Base-by-base conservation (phyloP, 352 stramenopile species). In the Phytopythium kandeliae region DNA sequence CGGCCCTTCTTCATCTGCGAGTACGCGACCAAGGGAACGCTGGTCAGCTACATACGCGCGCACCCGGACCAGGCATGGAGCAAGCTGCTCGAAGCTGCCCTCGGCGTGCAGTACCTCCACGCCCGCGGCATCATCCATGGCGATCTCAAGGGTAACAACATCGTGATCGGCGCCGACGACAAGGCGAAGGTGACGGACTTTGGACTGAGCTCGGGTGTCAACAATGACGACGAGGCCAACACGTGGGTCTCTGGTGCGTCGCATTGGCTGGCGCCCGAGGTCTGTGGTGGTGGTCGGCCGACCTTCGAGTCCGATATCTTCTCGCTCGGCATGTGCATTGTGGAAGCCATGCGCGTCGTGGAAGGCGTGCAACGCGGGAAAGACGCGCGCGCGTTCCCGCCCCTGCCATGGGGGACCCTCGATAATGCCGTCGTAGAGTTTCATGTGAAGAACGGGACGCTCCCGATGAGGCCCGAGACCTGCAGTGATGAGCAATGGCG, bases 51-150 rank as follows among this genome's bases (percentile, higher is more conserved):
- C 21, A 35, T 71, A 11, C 31, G 58, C 26, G 31, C 35, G 8
- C 62, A 67, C 35, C 57, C 62, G 17, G 28, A 44, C 21, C 43
- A 70, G 19, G 62, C 60, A 16, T 67, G 62, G 58, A 52, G 49
- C 17, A 60, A 49, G 21, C 54, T 71, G 26, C 4, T 51, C 4
- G 48, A 71, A 12, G 57, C 55, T 11, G 51, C 63, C 0, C 58
- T 73, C 10, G 67, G 67, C 0, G 46, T 76, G 2, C 58, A 65
- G 28, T 74, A 71, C 21, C 41, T 76, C 6, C 67, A 76, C n/a
- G 37, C 54, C 13, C 53, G 51, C 22, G 35, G 37, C 0, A 63
- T 76, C 24, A 46, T 76, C 28, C 67, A 76, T 28, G 63, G 62
- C 30, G 65, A 76, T 41, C 33, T 76, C 7, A 76, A 73, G 33